These are phyloP conservation scores for Trichoderma atrobrunneum DNA, from an alignment of 2,329 filamentous ascomycete species.

Conservation along the genomic window DNA sequence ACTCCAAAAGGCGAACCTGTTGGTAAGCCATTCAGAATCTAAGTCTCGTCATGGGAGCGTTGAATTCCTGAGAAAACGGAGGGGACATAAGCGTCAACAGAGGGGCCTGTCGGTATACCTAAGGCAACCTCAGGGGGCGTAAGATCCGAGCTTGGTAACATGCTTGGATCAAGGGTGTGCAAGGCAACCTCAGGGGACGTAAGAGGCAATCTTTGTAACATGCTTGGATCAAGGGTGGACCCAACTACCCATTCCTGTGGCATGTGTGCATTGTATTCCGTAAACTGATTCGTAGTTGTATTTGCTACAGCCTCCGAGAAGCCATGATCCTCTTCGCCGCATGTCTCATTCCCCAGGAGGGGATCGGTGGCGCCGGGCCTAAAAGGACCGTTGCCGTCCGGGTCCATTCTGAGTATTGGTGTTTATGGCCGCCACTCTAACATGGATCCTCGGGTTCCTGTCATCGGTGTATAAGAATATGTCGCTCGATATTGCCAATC, in stretches of 20 bases:
- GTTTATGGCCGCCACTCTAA: neutral
- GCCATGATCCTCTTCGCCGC: neutral
- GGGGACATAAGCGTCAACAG: too few relatives aligned
- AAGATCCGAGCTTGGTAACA: neutral
- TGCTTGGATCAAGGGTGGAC: neutral
- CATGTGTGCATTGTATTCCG: neutral
- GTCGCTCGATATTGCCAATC: neutral
- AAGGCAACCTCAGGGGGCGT: neutral
- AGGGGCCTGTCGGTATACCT: neutral
- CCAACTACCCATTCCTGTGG: neutral
- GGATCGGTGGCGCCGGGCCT: neutral
- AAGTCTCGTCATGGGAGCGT: slow-evolving; percentile 1
- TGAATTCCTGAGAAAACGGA: neutral
- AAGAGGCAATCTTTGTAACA: neutral
- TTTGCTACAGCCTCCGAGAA: too few relatives aligned
- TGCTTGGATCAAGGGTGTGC: neutral
- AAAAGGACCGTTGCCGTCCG: neutral
- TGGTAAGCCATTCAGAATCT: neutral
- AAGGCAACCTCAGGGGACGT: neutral
- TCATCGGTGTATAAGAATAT: neutral
- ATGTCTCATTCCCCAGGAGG: neutral
- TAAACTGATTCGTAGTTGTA: neutral
- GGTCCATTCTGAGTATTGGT: neutral
- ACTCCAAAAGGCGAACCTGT: neutral
- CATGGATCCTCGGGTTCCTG: neutral